Conservation (phyloP, 768 basidiomycete genomes). For the Porphyrellus cyaneotinctus region DNA sequence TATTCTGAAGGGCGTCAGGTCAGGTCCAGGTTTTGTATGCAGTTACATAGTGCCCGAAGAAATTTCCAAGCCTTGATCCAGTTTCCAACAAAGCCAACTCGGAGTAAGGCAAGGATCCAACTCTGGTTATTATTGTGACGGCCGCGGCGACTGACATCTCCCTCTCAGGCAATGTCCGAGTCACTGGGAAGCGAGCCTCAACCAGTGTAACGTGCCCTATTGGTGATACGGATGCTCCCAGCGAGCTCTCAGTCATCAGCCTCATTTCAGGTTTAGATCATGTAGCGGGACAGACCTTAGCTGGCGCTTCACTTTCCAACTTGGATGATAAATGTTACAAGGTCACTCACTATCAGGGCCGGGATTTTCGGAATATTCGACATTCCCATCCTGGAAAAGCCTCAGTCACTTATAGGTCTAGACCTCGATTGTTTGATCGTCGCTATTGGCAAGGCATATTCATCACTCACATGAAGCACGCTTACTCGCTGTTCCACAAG, state of each 20-base stretch:
- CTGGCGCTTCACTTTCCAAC: neutral
- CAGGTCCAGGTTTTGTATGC: too few relatives aligned
- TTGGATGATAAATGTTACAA: neutral
- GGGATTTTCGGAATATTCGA: neutral
- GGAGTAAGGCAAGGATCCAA: too few relatives aligned
- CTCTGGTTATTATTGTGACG: too few relatives aligned
- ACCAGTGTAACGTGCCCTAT: neutral
- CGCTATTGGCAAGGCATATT: neutral
- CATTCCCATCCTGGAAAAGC: neutral
- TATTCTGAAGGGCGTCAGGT: too few relatives aligned
- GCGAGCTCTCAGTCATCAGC: neutral
- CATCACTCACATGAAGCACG: too few relatives aligned
- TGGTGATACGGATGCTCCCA: neutral
- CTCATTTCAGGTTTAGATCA: neutral
- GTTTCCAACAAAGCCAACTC: too few relatives aligned
- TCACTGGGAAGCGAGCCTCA: neutral
- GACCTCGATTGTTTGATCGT: too few relatives aligned
- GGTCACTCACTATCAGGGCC: neutral
- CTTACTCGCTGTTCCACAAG: neutral
- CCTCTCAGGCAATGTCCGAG: neutral
- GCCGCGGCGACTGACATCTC: neutral
- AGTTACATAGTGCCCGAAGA: too few relatives aligned
- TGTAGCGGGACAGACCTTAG: neutral
- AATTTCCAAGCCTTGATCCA: too few relatives aligned
- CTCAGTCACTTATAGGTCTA: too few relatives aligned